phyloP scores from a whole-genome alignment of 2,329 filamentous ascomycete genomes.

The Diaporthe sp. region DNA sequence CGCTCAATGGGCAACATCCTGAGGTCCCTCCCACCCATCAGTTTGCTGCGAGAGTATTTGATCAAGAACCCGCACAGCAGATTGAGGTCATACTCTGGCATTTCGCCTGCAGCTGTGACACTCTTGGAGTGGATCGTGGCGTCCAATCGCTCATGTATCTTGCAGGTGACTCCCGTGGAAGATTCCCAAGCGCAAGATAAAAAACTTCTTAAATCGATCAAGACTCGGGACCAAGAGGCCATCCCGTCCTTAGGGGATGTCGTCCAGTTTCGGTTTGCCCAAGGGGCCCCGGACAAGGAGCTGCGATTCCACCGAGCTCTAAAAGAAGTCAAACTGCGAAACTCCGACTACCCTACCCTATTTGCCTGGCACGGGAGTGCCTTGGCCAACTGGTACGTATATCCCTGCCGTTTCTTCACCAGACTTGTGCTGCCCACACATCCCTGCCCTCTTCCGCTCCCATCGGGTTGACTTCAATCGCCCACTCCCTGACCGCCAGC shows the following conservation, averaged over 20 bases:
- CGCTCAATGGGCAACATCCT: constrained; percentile 67
- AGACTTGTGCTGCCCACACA: not conserved
- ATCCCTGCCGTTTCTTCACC: too few species aligned
- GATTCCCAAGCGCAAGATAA: constrained; percentile 54
- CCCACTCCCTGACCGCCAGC: not conserved
- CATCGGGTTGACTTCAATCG: not conserved
- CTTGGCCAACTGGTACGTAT: constrained; percentile 34
- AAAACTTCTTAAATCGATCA: constrained; percentile 41
- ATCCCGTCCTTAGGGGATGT: constrained; percentile 71
- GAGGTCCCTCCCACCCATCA: constrained; percentile 72
- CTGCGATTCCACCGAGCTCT: constrained; percentile 78
- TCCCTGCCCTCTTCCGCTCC: too few species aligned
- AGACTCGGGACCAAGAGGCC: constrained; percentile 59
- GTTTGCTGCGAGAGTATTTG: constrained; percentile 68
- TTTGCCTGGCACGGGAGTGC: constrained; percentile 68
- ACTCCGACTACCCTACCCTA: constrained; percentile 32
- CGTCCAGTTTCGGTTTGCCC: constrained; percentile 88
- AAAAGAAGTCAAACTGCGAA: constrained; percentile 48
- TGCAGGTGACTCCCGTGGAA: constrained; percentile 68
- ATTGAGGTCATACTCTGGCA: constrained; percentile 63
- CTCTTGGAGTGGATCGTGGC: constrained; percentile 90
- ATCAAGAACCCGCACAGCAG: constrained; percentile 53
- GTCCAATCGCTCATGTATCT: constrained; percentile 89
- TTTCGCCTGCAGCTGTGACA: constrained; percentile 76
- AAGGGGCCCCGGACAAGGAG: constrained; percentile 91